Evolutionary conservation across 2,329 filamentous ascomycete species (phyloP).

Genomic region (Aureobasidium sp.): DNA sequence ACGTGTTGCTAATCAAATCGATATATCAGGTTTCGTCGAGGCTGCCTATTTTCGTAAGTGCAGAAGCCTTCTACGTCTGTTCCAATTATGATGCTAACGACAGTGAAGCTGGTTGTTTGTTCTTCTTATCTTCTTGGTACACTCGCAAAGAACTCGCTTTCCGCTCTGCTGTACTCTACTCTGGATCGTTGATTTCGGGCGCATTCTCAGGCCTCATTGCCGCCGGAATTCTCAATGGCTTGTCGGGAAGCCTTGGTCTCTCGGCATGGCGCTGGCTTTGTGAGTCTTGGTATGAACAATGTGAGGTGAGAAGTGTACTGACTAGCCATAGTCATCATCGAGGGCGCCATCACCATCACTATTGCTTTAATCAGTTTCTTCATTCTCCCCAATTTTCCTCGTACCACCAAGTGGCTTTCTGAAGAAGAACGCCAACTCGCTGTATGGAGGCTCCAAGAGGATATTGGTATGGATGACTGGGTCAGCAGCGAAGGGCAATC

Average conservation of each 20-base stretch:
- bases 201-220: constrained; percentile 48
- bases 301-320: background rate
- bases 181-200: constrained; percentile 39
- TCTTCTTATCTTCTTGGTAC: constrained; percentile 45
- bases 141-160: constrained; percentile 43
- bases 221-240: constrained; percentile 39
- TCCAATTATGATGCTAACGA: background rate
- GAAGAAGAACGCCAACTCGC: constrained; percentile 25
- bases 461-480: constrained; percentile 24
- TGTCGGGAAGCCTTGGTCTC: constrained; percentile 25
- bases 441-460: constrained; percentile 24
- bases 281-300: background rate
- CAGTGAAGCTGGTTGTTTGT: constrained; percentile 32
- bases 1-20: no score
- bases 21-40: constrained; percentile 31
- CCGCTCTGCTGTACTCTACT: constrained; percentile 45
- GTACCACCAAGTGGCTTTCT: constrained; percentile 23
- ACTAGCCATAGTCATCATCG: constrained; percentile 24
- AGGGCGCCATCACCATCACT: constrained; percentile 28
- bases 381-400: constrained; percentile 30
- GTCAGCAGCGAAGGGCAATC: constrained; percentile 20
- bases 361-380: constrained; percentile 26
- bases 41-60: constrained; percentile 28
- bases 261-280: constrained; percentile 28
- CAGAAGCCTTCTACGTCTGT: background rate